Conservation (phyloP, 805 yeast species). For the Myxozyma nipponensis region DNA sequence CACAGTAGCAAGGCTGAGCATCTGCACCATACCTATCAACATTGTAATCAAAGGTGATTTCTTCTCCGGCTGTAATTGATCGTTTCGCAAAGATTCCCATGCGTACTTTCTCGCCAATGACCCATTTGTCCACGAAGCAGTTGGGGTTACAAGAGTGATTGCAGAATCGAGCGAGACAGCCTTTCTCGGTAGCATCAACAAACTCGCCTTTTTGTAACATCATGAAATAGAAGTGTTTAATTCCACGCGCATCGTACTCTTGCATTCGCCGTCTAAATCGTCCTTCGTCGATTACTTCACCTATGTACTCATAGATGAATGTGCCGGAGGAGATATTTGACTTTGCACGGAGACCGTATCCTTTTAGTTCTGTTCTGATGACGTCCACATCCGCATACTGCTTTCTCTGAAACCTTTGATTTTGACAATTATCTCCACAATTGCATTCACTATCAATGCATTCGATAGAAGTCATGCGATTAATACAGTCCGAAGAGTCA, state of each 20-base stretch:
- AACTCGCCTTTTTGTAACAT: conserved; percentile 82
- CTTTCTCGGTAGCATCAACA: conserved; percentile 89
- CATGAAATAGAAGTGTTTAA: conserved; percentile 93
- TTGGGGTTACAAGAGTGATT: conserved; percentile 96
- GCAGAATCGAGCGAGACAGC: conserved; percentile 84
- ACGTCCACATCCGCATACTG: conserved; percentile 75
- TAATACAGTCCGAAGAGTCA: conserved; percentile 83
- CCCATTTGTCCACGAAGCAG: conserved; percentile 95
- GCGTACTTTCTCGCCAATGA: conserved; percentile 78
- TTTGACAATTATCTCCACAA: conserved; percentile 78
- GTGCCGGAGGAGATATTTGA: conserved; percentile 52
- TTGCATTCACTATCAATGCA: conserved; percentile 67
- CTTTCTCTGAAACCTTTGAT: conserved; percentile 79
- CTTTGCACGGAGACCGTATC: conserved; percentile 82
- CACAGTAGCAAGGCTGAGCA: conserved; percentile 92
- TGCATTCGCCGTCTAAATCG: conserved; percentile 72
- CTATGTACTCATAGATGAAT: conserved; percentile 89
- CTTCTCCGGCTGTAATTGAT: conserved; percentile 70
- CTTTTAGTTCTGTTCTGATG: conserved; percentile 78
- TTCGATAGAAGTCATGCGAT: conserved; percentile 86
- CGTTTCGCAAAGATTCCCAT: conserved; percentile 95
- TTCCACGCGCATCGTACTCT: conserved; percentile 69
- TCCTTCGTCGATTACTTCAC: conserved; percentile 83
- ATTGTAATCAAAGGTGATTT: conserved; percentile 85
- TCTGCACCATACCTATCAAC: conserved; percentile 95